A percentile compares a stretch with the other conserved stretches of the same genome.
Conservation (phyloP, 768 basidiomycete genomes). For the Filobasidium wieringae region DNA sequence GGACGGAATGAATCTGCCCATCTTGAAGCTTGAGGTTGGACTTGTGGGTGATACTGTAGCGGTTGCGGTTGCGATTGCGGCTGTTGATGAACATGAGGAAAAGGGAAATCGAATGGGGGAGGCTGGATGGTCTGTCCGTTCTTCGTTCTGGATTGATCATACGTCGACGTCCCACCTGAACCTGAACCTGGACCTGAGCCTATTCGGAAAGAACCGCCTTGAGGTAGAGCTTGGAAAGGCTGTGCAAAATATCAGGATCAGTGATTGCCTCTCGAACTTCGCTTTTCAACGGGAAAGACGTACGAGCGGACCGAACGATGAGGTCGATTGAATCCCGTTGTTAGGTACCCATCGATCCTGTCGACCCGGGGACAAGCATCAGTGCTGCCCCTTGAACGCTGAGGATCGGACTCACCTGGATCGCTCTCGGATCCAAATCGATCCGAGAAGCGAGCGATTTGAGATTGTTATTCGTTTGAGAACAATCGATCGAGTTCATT, state of each 20-base stretch:
- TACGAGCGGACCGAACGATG: not conserved
- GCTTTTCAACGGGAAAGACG: not conserved
- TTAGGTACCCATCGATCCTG: not conserved
- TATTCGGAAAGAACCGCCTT: too few relatives aligned
- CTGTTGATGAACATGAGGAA: not conserved
- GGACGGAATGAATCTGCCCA: too few relatives aligned
- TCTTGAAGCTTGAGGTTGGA: too few relatives aligned
- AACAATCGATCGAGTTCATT: not conserved
- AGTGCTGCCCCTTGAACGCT: not conserved
- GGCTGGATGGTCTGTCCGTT: not conserved
- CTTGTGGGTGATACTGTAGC: too few relatives aligned
- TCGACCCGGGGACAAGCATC: not conserved
- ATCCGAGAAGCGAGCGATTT: not conserved
- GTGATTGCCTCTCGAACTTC: not conserved
- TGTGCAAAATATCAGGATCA: not conserved
- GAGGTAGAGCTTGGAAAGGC: not conserved
- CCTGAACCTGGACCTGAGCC: too few relatives aligned
- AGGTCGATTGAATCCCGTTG: not conserved
- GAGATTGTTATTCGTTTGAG: not conserved
- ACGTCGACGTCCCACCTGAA: not conserved
- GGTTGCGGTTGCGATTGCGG: not conserved
- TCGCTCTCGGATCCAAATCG: not conserved
- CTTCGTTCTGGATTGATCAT: not conserved
- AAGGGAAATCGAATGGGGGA: not conserved
- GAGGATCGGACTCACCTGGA: not conserved